phyloP scores from a whole-genome alignment of 306 rosid species.

The Sechiopsis laciniata region DNA sequence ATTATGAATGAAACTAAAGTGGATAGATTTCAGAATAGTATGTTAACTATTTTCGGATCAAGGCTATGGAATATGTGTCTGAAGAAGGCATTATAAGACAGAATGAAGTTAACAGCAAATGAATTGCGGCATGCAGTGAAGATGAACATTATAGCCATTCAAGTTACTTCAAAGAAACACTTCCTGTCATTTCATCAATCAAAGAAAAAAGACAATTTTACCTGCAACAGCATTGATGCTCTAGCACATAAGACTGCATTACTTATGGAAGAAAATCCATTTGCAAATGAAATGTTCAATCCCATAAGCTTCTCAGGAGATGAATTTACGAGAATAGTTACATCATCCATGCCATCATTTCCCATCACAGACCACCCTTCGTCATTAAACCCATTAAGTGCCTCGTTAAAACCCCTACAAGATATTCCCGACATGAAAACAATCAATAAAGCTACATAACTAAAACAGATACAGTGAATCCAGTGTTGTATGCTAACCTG shows the following conservation, averaged over 20 bases:
- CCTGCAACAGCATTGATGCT: conserved; percentile 99
- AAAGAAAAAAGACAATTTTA: conserved; percentile 14
- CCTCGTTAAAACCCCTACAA: conserved; percentile 90
- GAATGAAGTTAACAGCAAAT: conserved; percentile 5
- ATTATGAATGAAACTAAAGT: not conserved
- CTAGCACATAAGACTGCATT: conserved; percentile 91
- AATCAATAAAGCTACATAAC: conserved; percentile 3
- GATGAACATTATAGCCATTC: not conserved
- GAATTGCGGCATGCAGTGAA: not conserved
- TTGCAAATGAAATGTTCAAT: conserved; percentile 71
- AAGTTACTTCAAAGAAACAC: not conserved
- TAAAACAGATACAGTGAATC: conserved; percentile 10
- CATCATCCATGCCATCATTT: conserved; percentile 89
- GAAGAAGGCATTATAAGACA: not conserved
- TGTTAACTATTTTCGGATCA: too few species aligned
- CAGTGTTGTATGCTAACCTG: conserved; percentile 43
- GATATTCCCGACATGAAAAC: conserved; percentile 29
- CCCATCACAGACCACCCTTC: conserved; percentile 98
- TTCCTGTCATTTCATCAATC: not conserved
- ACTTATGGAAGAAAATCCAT: conserved; percentile 82
- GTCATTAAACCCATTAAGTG: conserved; percentile 90
- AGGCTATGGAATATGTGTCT: not conserved
- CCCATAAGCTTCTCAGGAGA: conserved; percentile 93
- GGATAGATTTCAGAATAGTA: not conserved
- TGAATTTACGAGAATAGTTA: conserved; percentile 73